Conservation (phyloP, 2,329 filamentous ascomycete genomes). For the Curvularia eragrostidis region DNA sequence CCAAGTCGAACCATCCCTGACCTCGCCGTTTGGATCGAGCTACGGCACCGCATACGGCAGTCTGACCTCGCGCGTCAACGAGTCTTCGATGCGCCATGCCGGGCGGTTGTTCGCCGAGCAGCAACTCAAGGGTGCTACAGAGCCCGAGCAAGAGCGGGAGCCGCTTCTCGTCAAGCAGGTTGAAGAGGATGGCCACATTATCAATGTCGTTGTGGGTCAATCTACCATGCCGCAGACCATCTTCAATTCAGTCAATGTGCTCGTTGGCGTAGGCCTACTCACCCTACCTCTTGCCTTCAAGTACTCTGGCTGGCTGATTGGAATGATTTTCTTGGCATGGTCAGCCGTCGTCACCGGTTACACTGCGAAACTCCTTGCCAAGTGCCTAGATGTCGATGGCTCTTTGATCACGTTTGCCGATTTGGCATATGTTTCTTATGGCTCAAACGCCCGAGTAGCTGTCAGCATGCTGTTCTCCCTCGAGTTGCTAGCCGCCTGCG, state of each 20-base stretch:
- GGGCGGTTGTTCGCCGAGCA: constrained; percentile 59
- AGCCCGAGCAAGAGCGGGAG: constrained; percentile 60
- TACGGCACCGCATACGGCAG: constrained; percentile 70
- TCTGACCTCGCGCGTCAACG: constrained; percentile 63
- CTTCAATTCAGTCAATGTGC: constrained; percentile 93
- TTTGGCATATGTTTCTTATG: constrained; percentile 89
- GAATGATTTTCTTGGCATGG: constrained; percentile 74
- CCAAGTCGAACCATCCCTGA: constrained; percentile 61
- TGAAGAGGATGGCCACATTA: constrained; percentile 81
- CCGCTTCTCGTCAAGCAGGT: constrained; percentile 88
- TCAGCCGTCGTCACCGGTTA: constrained; percentile 81
- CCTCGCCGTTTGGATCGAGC: constrained; percentile 73
- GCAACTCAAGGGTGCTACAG: constrained; percentile 52
- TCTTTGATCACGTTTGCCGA: constrained; percentile 94
- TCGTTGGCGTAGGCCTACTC: constrained; percentile 88
- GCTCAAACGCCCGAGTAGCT: constrained; percentile 77
- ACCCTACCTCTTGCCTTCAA: constrained; percentile 87
- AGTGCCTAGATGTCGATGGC: constrained; percentile 85
- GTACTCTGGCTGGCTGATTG: constrained; percentile 87
- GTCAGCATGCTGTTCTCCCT: constrained; percentile 87
- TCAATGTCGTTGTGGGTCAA: constrained; percentile 86
- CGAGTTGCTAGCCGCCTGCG: constrained; percentile 85
- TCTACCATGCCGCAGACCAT: constrained; percentile 95
- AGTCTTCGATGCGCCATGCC: constrained; percentile 63
- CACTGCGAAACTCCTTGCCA: constrained; percentile 83